Evolutionary conservation across 257 asterid species (phyloP), one percentile per base, ranked within the genome.

Genomic region (Solanum chilense): DNA sequence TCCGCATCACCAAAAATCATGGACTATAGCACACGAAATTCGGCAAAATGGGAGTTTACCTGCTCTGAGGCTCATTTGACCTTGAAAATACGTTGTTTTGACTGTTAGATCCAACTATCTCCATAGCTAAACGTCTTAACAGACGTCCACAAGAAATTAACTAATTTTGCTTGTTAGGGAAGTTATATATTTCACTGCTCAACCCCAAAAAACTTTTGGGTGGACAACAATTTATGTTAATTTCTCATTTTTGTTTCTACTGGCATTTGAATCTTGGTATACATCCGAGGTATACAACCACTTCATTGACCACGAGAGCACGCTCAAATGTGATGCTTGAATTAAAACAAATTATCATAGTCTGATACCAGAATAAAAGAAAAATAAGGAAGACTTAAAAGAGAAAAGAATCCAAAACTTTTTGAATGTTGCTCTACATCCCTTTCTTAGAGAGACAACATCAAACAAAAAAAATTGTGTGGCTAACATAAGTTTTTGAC

Each of bases 391-490:
- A 29, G 44, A 14, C 15, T 29, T 31, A 6, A 56, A 56, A 74
- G 31, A 58, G 47, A 45, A 23, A 47, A 74, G 83, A 83, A 88
- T 86, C 87, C 87, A 82, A 86, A 35, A 52, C 77, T 86, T 18
- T 83, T 5, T 52, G 74, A 60, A n/a, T 76, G 81, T 68, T 83
- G 56, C 85, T 68, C 41, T 83, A 52, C 89, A 92, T 83, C 88
- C 82, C 71, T 81, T 81, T 21, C 77, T 60, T 73, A 31, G 31
- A 88, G 64, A 86, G 88, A 87, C 86, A 76, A 42, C 88, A 85
- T 49, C 23, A 47, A 80, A 15, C 71, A 64, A 42, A 9, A 42
- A 81, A 10, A 49, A 25, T 70, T 39, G 35, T 85, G 88, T 86
- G 44, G 88, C 77, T 87, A 56, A 86, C 78, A 88, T 71, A 58